Base-by-base conservation (phyloP, 2,329 filamentous ascomycete genomes). In the Cladosporium sphaerospermum region DNA sequence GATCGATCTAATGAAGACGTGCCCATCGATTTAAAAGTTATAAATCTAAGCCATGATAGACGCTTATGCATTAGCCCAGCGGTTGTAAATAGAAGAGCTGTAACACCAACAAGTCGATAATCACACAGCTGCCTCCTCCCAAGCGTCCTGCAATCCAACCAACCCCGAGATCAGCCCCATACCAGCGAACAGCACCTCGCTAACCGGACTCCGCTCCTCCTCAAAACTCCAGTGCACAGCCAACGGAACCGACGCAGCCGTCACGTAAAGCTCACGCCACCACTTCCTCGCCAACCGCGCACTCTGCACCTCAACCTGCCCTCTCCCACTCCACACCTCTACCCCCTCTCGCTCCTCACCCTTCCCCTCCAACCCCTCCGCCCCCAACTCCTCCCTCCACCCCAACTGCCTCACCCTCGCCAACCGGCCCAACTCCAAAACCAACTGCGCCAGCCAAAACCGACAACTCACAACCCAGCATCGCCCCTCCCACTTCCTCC, bases 181-280 rank as follows among this genome's bases (percentile, higher is more conserved):
- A 5, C 39, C 48, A 9, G 48, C 40, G 28, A 85, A 73, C 64
- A 77, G 71, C 56, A 76, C 73, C 55, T 84, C 80, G 34, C 78
- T 77, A 52, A 88, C 69, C 9, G 61, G 59, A 40, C 57, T 60
- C 7, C 83, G 66, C 0, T 87, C 88, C 53, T 80, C 74, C 56
- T 87, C 82, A 39, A 85, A 69, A 63, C 88, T 86, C 85, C 88
- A 96, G 73, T 96, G 89, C 53, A 92, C 65, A 56, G 88, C 92
- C 67, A 95, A 75, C 32, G 91, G 89, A 53, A 87, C 82, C 83
- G 88, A 95, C 32, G 86, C 83, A 57, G 82, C 66, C 70, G 89
- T 90, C 40, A 84, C 79, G 16, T 83, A 75, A 50, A 92, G 71
- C 64, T 84, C 80, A 65, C 78, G 82, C 76, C 79, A 84, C 81